Conservation (phyloP, 306 rosid genomes). For the Biancaea sappan region DNA sequence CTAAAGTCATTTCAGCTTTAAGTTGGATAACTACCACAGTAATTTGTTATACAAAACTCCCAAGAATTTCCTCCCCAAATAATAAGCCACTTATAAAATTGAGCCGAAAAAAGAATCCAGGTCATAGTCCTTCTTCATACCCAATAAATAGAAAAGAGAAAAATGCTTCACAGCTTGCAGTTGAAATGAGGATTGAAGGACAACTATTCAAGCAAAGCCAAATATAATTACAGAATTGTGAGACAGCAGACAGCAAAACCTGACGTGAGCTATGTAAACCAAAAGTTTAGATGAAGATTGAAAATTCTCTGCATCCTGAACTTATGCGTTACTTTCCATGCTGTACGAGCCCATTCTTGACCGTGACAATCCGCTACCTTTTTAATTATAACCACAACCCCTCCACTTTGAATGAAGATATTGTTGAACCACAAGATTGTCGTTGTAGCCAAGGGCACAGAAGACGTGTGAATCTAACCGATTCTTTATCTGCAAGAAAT, state of each 20-base stretch:
- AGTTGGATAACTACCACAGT: background rate
- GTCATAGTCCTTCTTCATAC: background rate
- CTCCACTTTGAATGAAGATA: slow-evolving; percentile 28
- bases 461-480: slow-evolving; percentile 37
- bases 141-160: background rate
- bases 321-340: too few relatives aligned
- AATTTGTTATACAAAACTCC: slow-evolving; percentile 13
- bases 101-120: slow-evolving; percentile 21
- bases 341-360: too few relatives aligned
- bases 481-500: slow-evolving; percentile 49
- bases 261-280: slow-evolving; percentile 27
- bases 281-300: slow-evolving; percentile 29
- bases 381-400: slow-evolving; percentile 33
- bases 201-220: slow-evolving; percentile 33
- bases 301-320: slow-evolving; percentile 34
- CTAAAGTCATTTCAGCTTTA: background rate
- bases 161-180: slow-evolving; percentile 25
- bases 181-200: slow-evolving; percentile 23
- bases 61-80: slow-evolving; percentile 15
- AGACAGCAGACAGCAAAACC: slow-evolving; percentile 29
- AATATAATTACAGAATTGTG: slow-evolving; percentile 40
- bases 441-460: slow-evolving; percentile 30
- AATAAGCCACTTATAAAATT: slow-evolving; percentile 25
- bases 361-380: slow-evolving; percentile 27
- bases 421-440: slow-evolving; percentile 24